Conservation (phyloP, 352 stramenopile genomes). For the Phytopythium vexans region DNA sequence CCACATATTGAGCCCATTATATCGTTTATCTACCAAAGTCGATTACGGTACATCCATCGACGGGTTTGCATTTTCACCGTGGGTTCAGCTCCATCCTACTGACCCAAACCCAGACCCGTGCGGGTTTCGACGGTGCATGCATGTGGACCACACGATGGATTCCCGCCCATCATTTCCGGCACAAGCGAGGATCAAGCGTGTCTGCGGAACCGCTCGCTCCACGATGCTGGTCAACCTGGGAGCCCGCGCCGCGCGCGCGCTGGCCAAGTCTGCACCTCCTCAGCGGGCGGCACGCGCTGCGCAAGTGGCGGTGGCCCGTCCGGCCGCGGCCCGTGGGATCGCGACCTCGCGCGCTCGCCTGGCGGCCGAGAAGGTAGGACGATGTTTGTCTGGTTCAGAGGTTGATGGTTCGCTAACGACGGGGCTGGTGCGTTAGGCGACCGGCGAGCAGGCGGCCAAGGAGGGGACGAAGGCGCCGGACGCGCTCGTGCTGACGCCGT, state of each 20-base stretch:
- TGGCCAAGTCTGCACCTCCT: conserved; percentile 16
- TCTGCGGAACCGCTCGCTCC: no score
- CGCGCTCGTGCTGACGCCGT: conserved; percentile 89
- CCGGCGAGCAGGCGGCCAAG: conserved; percentile 26
- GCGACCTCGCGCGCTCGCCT: conserved; percentile 45
- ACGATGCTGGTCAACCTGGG: conserved; percentile 36
- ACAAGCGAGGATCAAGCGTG: no score
- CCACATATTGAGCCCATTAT: no score
- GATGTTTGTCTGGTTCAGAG: conserved; percentile 3
- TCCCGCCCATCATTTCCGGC: no score
- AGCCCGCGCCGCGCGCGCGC: conserved; percentile 15
- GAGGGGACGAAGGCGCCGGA: conserved; percentile 60
- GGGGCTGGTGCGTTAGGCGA: conserved; percentile 8
- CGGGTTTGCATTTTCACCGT: no score
- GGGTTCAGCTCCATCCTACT: no score
- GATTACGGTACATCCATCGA: no score
- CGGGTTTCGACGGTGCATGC: no score
- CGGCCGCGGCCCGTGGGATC: conserved; percentile 23
- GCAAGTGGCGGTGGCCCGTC: conserved; percentile 19
- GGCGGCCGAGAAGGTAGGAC: conserved; percentile 54
- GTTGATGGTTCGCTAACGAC: conserved; percentile 1
- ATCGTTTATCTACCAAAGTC: no score
- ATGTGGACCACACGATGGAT: no score
- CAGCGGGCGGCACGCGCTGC: conserved; percentile 16
- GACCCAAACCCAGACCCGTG: no score